phyloP scores from a whole-genome alignment of 2,329 filamentous ascomycete species.

The Nigrospora osmanthi region DNA sequence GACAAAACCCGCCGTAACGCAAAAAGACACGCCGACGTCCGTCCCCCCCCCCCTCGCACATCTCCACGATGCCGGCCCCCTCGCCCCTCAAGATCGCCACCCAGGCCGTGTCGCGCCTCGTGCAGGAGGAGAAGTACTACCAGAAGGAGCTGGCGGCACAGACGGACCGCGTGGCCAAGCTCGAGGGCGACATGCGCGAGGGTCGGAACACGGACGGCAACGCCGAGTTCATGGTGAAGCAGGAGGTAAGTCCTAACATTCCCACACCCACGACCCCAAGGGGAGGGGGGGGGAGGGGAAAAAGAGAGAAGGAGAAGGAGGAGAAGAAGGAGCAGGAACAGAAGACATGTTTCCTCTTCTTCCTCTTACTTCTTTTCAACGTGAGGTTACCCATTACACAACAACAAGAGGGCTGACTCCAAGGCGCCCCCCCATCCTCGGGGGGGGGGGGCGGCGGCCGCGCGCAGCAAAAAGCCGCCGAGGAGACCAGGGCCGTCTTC shows the following conservation, averaged over 20 bases:
- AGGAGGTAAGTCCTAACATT: constrained; percentile 60
- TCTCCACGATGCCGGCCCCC: constrained; percentile 64
- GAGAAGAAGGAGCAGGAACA: too few relatives aligned
- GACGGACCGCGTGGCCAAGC: constrained; percentile 59
- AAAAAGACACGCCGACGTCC: too few relatives aligned
- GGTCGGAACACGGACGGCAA: constrained; percentile 58
- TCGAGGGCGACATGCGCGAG: constrained; percentile 52
- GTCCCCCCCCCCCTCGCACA: too few relatives aligned
- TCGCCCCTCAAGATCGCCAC: constrained; percentile 73
- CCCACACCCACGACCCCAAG: background rate
- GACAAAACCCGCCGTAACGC: too few relatives aligned
- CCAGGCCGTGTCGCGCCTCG: constrained; percentile 69
- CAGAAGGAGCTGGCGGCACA: constrained; percentile 77
- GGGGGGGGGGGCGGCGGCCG: too few relatives aligned
- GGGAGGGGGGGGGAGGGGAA: too few relatives aligned
- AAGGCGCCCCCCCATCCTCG: too few relatives aligned
- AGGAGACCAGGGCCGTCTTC: constrained; percentile 82
- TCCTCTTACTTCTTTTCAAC: background rate
- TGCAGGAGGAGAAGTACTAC: constrained; percentile 89
- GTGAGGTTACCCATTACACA: background rate
- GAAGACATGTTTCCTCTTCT: too few relatives aligned
- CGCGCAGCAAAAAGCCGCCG: constrained; percentile 64
- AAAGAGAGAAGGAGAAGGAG: too few relatives aligned
- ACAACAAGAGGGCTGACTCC: too few relatives aligned
- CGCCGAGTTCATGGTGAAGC: constrained; percentile 69